phyloP scores from a whole-genome alignment of 73 alveolate genomes.

The Effrenium voratum region DNA sequence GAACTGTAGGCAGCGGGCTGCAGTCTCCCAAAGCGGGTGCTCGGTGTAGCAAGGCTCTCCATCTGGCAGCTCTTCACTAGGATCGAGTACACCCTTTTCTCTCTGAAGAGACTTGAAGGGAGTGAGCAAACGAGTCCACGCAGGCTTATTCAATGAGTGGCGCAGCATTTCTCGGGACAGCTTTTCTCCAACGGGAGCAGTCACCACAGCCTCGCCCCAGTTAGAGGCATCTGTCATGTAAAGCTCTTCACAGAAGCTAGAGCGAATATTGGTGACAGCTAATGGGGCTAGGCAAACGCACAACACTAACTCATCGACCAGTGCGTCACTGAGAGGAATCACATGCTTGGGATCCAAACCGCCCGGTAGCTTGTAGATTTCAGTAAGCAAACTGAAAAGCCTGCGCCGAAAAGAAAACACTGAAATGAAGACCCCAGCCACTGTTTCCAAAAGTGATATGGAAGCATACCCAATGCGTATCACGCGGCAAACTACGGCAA shows the following conservation, averaged over 20 bases:
- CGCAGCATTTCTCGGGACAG: neutral
- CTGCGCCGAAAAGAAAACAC: neutral
- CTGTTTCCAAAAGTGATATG: neutral
- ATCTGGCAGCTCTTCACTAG: neutral
- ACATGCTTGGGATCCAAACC: neutral
- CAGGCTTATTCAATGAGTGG: neutral
- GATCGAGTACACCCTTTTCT: neutral
- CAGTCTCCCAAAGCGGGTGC: neutral
- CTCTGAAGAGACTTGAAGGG: neutral
- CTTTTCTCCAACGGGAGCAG: neutral
- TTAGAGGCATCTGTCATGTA: neutral
- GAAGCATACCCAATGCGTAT: neutral
- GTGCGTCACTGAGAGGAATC: neutral
- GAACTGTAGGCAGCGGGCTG: neutral
- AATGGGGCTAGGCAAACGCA: neutral
- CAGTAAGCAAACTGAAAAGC: neutral
- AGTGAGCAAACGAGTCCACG: neutral
- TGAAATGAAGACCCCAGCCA: slow-evolving; percentile 13
- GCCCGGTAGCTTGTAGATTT: neutral
- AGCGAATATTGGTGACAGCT: neutral
- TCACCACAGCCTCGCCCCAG: slow-evolving; percentile 21
- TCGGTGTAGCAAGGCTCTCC: neutral
- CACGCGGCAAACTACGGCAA: neutral
- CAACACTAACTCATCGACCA: neutral
- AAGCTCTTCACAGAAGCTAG: neutral